Conservation (phyloP, 148 eudicot species). For the Vaccinium macrocarpon region DNA sequence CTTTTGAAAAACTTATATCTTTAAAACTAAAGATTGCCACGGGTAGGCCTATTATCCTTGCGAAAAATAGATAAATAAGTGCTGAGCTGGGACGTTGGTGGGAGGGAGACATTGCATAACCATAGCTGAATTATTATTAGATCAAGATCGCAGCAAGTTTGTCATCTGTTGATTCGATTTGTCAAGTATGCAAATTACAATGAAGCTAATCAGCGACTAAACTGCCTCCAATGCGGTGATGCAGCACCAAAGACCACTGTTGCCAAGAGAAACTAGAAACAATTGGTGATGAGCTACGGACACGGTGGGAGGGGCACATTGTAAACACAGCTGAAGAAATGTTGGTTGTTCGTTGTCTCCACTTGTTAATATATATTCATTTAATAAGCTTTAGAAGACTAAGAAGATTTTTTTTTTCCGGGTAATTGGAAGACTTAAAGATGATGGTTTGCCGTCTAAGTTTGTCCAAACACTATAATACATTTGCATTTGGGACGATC, state of each 20-base stretch:
- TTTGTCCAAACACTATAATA: background rate
- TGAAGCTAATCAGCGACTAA: background rate
- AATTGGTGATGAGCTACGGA: background rate
- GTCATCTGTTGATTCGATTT: background rate
- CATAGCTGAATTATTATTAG: background rate
- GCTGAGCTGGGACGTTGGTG: background rate
- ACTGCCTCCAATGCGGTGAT: background rate
- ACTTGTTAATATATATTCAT: background rate
- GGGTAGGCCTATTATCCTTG: background rate
- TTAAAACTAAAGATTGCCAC: background rate
- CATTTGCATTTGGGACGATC: conserved; percentile 12
- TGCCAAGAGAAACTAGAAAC: background rate
- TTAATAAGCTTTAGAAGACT: background rate
- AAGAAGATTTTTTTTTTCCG: background rate
- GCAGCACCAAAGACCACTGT: background rate
- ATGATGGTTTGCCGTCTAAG: background rate
- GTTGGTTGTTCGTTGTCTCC: background rate
- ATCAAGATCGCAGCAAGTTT: background rate
- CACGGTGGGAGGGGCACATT: background rate
- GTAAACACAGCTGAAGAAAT: background rate
- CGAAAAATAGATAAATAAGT: background rate
- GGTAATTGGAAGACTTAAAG: background rate
- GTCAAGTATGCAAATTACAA: background rate
- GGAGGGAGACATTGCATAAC: background rate
- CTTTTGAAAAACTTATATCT: too few relatives aligned